Percentiles rank a stretch among this genome's conserved stretches.
Conservation (phyloP, 2,329 filamentous ascomycete species). For the Penicillium sp. region DNA sequence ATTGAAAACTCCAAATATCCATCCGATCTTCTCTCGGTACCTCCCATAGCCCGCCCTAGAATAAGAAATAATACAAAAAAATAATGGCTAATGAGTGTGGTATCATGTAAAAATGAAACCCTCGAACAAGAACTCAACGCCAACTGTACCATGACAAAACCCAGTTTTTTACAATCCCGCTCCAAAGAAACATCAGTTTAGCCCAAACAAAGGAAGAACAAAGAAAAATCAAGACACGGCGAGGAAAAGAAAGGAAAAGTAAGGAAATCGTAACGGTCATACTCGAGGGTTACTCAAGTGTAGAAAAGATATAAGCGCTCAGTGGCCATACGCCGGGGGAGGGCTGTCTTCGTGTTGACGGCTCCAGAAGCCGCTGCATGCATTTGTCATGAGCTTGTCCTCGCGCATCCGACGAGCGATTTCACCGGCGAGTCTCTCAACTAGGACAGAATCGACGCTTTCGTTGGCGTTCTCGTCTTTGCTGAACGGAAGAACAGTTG, state of each 20-base stretch:
- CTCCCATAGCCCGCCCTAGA: constrained; percentile 13
- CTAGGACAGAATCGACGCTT: constrained; percentile 49
- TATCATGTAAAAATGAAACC: constrained; percentile 31
- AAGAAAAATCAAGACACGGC: neutral
- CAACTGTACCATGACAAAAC: constrained; percentile 23
- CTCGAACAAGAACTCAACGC: constrained; percentile 23
- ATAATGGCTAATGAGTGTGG: constrained; percentile 27
- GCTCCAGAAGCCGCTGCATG: constrained; percentile 40
- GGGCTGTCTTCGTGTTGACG: constrained; percentile 41
- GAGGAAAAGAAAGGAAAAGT: constrained; percentile 5
- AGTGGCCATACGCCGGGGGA: constrained; percentile 49
- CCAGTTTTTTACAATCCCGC: constrained; percentile 32
- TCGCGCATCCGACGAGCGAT: constrained; percentile 83
- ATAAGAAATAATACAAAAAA: constrained; percentile 11
- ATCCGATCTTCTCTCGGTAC: neutral
- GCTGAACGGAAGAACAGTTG: constrained; percentile 38
- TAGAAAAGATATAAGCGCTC: constrained; percentile 10
- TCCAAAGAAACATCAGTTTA: constrained; percentile 18
- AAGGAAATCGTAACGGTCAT: constrained; percentile 25
- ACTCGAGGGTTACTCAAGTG: constrained; percentile 15
- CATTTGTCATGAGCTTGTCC: constrained; percentile 60
- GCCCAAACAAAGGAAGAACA: constrained; percentile 7
- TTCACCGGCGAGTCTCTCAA: constrained; percentile 79
- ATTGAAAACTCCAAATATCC: neutral
- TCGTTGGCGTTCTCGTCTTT: constrained; percentile 30